Evolutionary conservation across 768 basidiomycete genomes (phyloP), one percentile per base, ranked within the genome.

Genomic region (Pulveroboletus ravenelii): DNA sequence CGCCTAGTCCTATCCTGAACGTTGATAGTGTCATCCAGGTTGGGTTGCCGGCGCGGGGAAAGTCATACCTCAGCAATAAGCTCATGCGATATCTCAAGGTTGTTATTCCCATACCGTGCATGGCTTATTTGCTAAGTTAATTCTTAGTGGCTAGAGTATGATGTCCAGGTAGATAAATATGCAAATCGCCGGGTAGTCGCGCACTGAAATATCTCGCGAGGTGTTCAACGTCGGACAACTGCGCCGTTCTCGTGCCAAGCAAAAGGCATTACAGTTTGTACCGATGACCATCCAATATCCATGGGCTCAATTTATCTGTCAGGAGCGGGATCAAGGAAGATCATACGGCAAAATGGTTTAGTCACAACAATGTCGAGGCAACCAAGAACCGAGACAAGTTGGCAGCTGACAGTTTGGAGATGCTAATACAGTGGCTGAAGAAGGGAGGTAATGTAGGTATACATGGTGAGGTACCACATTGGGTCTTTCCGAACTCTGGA

Each of bases 221-320:
- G 96, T 98, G 6, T 98, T 98, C 77, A 98, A 99, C 64, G 96
- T 98, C 27, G 96, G 95, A 6, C 95, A 98, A 67, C 74, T 96
- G 20, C 80, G 94, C 50, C 81, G 93, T 27, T 87, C 87, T 1
- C 82, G 93, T 55, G 95, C 95, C 14, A 80, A 74, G 52, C 83
- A 89, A 63, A 82, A 78, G 65, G 87, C 85, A n/a, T 74, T 85
- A 61, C 80, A 84, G 87, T 91, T 54, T 4, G 68, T 60, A 50
- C 62, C 36, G 1, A 12, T 20, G 40, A n/a, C 15, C 36, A 13
- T 47, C 45, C 17, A 23, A 18, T 10, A 32, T 45, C 47, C 36
- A 30, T 8, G 25, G 23, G 7, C 32, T 63, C 43, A 61, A 34
- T 27, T 31, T 41, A 41, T 40, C 35, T 6, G 41, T 27, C 31